These are phyloP conservation scores for Phytophthora lateralis DNA, from an alignment of 352 stramenopile species.

Conservation along the genomic window DNA sequence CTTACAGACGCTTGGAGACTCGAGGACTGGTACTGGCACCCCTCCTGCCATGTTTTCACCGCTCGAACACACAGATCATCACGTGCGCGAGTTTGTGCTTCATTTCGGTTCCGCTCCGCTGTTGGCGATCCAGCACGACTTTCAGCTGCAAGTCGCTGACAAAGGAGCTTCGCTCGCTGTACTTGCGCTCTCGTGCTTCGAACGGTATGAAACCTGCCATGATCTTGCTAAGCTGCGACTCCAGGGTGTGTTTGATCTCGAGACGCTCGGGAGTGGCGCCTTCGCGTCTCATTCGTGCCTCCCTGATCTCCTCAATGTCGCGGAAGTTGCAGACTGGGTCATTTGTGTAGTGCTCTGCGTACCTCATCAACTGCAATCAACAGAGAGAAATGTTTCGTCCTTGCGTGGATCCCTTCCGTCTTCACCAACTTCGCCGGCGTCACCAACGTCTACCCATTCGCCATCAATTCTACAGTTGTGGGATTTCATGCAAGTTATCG, in stretches of 20 bases:
- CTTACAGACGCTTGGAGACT: slow-evolving; percentile 6
- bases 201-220: slow-evolving; percentile 47
- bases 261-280: slow-evolving; percentile 35
- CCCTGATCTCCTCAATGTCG: slow-evolving; percentile 24
- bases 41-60: slow-evolving; percentile 29
- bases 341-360: slow-evolving; percentile 62
- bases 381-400: slow-evolving; percentile 3
- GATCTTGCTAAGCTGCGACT: slow-evolving; percentile 62
- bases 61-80: slow-evolving; percentile 43
- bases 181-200: slow-evolving; percentile 64
- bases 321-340: slow-evolving; percentile 52
- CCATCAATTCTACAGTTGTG: slow-evolving; percentile 41
- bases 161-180: slow-evolving; percentile 32
- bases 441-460: slow-evolving; percentile 4
- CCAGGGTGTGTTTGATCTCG: slow-evolving; percentile 54
- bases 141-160: slow-evolving; percentile 44
- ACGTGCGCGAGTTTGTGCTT: slow-evolving; percentile 61
- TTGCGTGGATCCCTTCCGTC: slow-evolving; percentile 7
- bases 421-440: neutral
- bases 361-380: slow-evolving; percentile 38
- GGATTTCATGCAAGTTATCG: slow-evolving; percentile 64
- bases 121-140: slow-evolving; percentile 61
- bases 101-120: slow-evolving; percentile 63
- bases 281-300: slow-evolving; percentile 36
- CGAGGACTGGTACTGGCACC: slow-evolving; percentile 1